Conservation (phyloP, 257 asterid genomes). For the Solanum sejunctum region DNA sequence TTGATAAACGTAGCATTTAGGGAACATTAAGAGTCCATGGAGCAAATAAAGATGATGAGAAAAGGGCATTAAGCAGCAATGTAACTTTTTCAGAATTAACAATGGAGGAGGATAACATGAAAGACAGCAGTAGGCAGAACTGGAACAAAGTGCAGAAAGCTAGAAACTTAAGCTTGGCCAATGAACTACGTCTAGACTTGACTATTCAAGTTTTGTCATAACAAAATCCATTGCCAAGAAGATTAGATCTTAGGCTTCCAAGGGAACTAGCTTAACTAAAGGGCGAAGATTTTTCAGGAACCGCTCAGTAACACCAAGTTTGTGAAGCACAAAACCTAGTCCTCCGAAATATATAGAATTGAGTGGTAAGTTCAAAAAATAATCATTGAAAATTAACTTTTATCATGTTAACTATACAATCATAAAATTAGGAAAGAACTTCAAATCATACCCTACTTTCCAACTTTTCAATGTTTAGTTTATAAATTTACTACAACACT, state of each 20-base stretch:
- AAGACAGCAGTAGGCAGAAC: neutral
- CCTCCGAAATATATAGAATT: neutral
- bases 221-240: neutral
- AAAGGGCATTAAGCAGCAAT: neutral
- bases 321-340: neutral
- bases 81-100: neutral
- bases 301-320: neutral
- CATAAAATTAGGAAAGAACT: neutral
- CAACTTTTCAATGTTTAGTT: neutral
- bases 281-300: neutral
- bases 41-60: neutral
- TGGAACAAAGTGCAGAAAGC: neutral
- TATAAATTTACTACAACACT: neutral
- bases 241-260: neutral
- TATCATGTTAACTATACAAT: neutral
- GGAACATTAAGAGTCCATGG: neutral
- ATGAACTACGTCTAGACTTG: neutral
- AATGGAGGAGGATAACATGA: neutral
- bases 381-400: neutral
- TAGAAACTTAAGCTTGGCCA: neutral
- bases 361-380: neutral
- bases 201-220: neutral
- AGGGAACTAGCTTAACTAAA: neutral
- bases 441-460: neutral
- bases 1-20: neutral